Evolutionary conservation across 768 basidiomycete species (phyloP), one percentile per base, ranked within the genome.

Genomic region (Leccinum variicolor): DNA sequence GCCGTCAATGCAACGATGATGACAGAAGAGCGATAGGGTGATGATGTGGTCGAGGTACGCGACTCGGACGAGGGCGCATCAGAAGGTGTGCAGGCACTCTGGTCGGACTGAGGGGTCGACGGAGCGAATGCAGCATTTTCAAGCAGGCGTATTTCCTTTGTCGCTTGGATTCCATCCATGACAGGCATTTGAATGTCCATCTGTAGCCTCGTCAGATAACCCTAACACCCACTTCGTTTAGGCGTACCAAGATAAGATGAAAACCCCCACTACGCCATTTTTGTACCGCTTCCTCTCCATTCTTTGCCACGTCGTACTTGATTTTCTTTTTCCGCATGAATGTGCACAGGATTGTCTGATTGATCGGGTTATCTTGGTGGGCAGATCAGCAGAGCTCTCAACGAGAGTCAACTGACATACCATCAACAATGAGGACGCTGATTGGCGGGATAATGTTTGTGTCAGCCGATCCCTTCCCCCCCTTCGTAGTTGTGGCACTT

Each of bases 171-270:
- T 33, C 97, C 97, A 73, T 96, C 93, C 91, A 97, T 98, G 64
- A 98, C 87, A 9, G 97, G 97, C 84, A 99, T 94, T 74, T 98
- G 96, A 54, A 99, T 98, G 76, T 99, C 97, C 97, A 99, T 99
- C 96, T 98, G 63, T 4, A 58, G 28, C 33, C 39, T 52, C 49
- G n/a, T 71, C 36, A 69, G 56, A 59, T 33, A 34, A 55, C 39
- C 13, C 15, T 25, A 39, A 34, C 23, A 19, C 46, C n/a, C 43
- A 46, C 11, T 39, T 39, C 21, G 23, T 33, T 31, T 36, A 17
- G 11, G 77, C 91, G 63, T 61, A 97, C 96, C 74, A 99, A 75
- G 54, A 99, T 98, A 51, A 99, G 80, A 77, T 99, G 96, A 75
- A 97, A 99, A 52, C 80, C 86, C 21, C 96, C 97, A 6, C 85